These are phyloP conservation scores for Pseudogymnoascus sp. DNA, from an alignment of 2,329 filamentous ascomycete species.

Conservation along the genomic window DNA sequence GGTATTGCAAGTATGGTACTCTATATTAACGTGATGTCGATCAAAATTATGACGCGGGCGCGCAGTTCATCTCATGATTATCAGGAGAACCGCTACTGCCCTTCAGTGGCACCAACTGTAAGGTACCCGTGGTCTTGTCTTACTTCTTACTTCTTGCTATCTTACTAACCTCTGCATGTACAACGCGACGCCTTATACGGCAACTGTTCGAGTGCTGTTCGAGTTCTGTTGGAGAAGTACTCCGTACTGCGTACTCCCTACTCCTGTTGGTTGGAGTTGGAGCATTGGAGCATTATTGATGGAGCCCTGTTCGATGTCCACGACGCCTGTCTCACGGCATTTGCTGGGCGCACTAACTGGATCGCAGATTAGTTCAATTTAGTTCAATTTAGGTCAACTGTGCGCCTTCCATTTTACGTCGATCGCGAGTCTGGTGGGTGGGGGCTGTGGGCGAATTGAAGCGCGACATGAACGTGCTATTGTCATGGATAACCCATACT, in stretches of 20 bases:
- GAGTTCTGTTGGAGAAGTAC: neutral
- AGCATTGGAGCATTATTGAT: neutral
- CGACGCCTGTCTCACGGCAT: neutral
- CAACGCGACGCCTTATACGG: neutral
- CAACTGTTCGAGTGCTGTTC: conserved; percentile 7
- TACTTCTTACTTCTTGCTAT: neutral
- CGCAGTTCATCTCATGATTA: neutral
- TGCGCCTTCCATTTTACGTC: neutral
- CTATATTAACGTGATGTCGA: neutral
- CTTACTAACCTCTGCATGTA: neutral
- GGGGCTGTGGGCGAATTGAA: neutral
- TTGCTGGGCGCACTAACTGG: neutral
- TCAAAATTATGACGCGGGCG: neutral
- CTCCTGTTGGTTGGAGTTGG: no score
- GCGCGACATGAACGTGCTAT: neutral
- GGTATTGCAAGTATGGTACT: neutral
- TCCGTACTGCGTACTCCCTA: no score
- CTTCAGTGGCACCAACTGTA: neutral
- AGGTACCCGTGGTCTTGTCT: neutral
- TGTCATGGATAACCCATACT: neutral
- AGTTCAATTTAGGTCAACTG: neutral
- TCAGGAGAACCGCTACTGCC: neutral
- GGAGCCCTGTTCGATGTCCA: neutral
- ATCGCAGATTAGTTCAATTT: neutral
- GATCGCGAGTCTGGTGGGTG: conserved; percentile 1